These are phyloP conservation scores for Trametopsis cervina DNA, from an alignment of 768 basidiomycete genomes.

Conservation along the genomic window DNA sequence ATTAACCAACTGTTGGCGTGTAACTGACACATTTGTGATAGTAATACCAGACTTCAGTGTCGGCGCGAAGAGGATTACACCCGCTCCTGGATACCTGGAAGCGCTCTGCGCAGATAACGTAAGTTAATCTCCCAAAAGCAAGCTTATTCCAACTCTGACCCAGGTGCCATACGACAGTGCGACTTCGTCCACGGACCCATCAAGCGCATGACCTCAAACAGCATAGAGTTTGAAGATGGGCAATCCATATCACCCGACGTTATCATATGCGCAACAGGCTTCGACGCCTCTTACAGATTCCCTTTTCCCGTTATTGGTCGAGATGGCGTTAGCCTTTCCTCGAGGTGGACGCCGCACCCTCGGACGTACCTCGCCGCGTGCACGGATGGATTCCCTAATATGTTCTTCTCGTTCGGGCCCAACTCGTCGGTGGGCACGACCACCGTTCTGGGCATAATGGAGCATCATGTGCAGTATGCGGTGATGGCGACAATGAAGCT, in stretches of 20 bases:
- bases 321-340: conserved; percentile 42
- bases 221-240: conserved; percentile 52
- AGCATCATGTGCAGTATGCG: conserved; percentile 50
- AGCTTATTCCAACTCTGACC: too few species aligned
- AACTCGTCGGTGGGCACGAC: conserved; percentile 49
- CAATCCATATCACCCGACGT: conserved; percentile 46
- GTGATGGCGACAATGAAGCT: conserved; percentile 51
- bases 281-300: conserved; percentile 40
- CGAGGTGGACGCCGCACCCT: conserved; percentile 48
- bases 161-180: conserved; percentile 29
- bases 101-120: conserved; percentile 57
- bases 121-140: conserved; percentile 1
- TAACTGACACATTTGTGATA: conserved; percentile 17
- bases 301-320: conserved; percentile 49
- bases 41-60: conserved; percentile 54
- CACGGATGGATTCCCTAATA: conserved; percentile 60
- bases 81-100: conserved; percentile 61
- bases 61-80: conserved; percentile 54
- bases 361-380: conserved; percentile 50
- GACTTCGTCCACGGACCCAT: conserved; percentile 46
- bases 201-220: conserved; percentile 41
- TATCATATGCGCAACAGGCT: conserved; percentile 59
- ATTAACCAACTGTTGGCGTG: conserved; percentile 2
- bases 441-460: conserved; percentile 45
- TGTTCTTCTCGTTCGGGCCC: conserved; percentile 46